These are phyloP conservation scores for Fusarium poae DNA, from an alignment of 2,329 filamentous ascomycete genomes.

Conservation along the genomic window DNA sequence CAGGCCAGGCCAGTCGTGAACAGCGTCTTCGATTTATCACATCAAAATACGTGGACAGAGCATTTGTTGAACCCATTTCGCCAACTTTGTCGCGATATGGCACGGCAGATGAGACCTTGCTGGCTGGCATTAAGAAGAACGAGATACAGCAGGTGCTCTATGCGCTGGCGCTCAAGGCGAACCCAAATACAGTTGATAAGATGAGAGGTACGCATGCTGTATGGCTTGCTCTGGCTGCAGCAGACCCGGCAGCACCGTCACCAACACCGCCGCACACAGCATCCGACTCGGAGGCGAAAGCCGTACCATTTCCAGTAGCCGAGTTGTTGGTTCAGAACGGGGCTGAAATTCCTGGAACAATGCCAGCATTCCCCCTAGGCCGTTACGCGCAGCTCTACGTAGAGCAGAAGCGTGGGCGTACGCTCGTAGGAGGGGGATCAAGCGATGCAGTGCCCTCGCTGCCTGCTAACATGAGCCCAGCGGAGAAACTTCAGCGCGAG, in stretches of 20 bases:
- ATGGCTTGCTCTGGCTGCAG: slow-evolving; percentile 90
- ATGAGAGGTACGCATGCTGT: slow-evolving; percentile 90
- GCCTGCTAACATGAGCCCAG: slow-evolving; percentile 60
- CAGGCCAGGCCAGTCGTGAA: slow-evolving; percentile 83
- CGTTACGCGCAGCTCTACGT: slow-evolving; percentile 85
- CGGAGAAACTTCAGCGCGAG: slow-evolving; percentile 69
- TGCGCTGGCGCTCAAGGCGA: slow-evolving; percentile 86
- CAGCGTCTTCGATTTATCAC: slow-evolving; percentile 96
- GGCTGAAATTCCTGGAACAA: slow-evolving; percentile 81
- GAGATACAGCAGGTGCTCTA: slow-evolving; percentile 95
- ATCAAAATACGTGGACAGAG: slow-evolving; percentile 88
- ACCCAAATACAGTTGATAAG: slow-evolving; percentile 87
- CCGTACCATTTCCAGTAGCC: slow-evolving; percentile 84
- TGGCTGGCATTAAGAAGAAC: slow-evolving; percentile 95
- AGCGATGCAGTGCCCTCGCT: slow-evolving; percentile 73
- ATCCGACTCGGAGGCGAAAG: slow-evolving; percentile 62
- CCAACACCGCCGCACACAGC: slow-evolving; percentile 60
- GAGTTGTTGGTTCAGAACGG: slow-evolving; percentile 95
- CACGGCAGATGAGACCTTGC: slow-evolving; percentile 86
- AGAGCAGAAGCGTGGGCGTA: slow-evolving; percentile 76
- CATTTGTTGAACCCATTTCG: slow-evolving; percentile 84
- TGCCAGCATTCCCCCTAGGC: slow-evolving; percentile 87
- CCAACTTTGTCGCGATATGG: slow-evolving; percentile 79
- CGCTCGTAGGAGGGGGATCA: slow-evolving; percentile 57
- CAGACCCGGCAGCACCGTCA: slow-evolving; percentile 86